Percentiles rank a stretch among this genome's conserved stretches.
phyloP scores from a whole-genome alignment of 805 yeast species.

The Sugiyamaella valdiviana region DNA sequence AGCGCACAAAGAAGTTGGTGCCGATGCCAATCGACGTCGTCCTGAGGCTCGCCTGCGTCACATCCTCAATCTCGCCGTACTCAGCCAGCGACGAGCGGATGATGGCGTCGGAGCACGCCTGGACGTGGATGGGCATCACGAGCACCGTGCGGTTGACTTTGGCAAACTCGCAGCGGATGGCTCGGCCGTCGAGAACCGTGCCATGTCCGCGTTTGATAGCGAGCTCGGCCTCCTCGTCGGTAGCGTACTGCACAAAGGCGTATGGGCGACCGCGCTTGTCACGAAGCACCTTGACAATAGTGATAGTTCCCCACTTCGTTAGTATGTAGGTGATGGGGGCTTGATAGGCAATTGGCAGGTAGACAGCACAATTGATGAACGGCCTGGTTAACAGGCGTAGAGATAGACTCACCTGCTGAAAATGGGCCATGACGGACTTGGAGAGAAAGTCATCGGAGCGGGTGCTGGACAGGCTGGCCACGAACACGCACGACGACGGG shows the following conservation, averaged over 20 bases:
- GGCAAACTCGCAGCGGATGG: conserved; percentile 83
- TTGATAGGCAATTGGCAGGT: not conserved
- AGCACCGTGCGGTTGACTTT: conserved; percentile 83
- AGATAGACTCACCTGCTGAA: conserved; percentile 31
- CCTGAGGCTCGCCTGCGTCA: conserved; percentile 31
- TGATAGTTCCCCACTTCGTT: conserved; percentile 57
- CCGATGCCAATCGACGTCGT: conserved; percentile 8
- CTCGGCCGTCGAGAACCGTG: conserved; percentile 62
- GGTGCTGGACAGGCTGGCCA: conserved; percentile 39
- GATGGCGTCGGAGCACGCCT: not conserved
- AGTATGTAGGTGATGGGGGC: not conserved
- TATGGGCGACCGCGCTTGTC: conserved; percentile 82
- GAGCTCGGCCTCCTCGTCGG: conserved; percentile 57
- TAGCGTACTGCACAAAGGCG: conserved; percentile 83
- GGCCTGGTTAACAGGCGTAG: conserved; percentile 22
- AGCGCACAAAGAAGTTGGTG: conserved; percentile 67
- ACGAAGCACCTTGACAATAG: conserved; percentile 73
- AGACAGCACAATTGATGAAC: not conserved
- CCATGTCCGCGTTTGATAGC: conserved; percentile 70
- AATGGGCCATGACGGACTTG: conserved; percentile 60
- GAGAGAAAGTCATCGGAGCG: conserved; percentile 66
- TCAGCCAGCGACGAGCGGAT: not conserved
- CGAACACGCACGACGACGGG: conserved; percentile 14
- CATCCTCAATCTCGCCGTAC: conserved; percentile 73
- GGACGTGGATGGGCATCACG: conserved; percentile 33